Percentiles rank a stretch among this genome's conserved stretches.
These are phyloP conservation scores for Nicotiana attenuata DNA, from an alignment of 257 asterid species.

Conservation along the genomic window DNA sequence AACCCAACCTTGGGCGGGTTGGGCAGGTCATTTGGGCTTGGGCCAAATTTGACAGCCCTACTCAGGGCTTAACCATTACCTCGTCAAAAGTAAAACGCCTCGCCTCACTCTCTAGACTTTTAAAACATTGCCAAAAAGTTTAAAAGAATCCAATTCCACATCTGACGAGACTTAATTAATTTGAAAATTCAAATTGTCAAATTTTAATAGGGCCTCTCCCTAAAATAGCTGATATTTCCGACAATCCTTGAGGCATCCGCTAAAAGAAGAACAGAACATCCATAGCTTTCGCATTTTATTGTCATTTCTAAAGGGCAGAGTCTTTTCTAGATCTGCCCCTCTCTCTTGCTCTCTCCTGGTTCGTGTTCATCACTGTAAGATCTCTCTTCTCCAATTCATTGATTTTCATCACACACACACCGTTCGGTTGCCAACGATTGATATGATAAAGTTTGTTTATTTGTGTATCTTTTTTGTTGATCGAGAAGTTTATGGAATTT, in stretches of 20 bases:
- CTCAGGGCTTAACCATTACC: too few species aligned
- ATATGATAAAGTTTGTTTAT: not conserved
- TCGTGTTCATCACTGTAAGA: constrained; percentile 17
- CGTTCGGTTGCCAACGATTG: not conserved
- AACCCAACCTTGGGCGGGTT: too few species aligned
- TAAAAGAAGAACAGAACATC: not conserved
- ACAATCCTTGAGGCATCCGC: not conserved
- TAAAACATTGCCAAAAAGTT: too few species aligned
- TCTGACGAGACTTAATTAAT: too few species aligned
- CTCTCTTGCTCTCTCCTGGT: not conserved
- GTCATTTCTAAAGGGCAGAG: constrained; percentile 22
- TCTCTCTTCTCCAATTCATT: not conserved
- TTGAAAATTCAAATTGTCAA: too few species aligned
- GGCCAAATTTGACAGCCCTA: too few species aligned
- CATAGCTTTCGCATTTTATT: not conserved
- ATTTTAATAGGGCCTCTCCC: too few species aligned
- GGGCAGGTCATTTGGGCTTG: too few species aligned
- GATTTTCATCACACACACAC: not conserved
- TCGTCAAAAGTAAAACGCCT: too few species aligned
- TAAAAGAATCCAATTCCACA: too few species aligned
- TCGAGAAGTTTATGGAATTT: not conserved
- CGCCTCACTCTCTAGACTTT: too few species aligned
- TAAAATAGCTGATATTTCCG: not conserved
- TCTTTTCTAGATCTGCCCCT: constrained; percentile 26
- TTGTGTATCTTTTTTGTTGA: not conserved